A percentile compares a stretch with the other conserved stretches of the same genome.
These are phyloP conservation scores for Yarrowia sp. DNA, from an alignment of 805 yeast species.

Conservation along the genomic window DNA sequence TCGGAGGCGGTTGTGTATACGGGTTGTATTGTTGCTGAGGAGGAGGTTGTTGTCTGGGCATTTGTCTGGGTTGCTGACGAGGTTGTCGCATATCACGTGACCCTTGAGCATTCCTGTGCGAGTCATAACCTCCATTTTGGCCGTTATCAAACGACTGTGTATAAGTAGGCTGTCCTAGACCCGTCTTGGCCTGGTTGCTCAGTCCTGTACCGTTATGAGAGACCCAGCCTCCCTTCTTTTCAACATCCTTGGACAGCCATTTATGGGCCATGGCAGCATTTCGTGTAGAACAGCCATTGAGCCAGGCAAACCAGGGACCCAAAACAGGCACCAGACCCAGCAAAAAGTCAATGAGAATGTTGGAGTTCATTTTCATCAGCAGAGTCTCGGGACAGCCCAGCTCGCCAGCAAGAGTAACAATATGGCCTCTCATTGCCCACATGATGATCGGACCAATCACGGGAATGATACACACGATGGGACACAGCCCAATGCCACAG, in stretches of 20 bases:
- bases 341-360: conserved; percentile 69
- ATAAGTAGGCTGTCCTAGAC: not conserved
- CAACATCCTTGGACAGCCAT: conserved; percentile 17
- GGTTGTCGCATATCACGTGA: not conserved
- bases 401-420: conserved; percentile 60
- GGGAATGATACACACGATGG: conserved; percentile 69
- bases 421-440: conserved; percentile 73
- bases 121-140: not conserved
- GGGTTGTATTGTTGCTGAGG: conserved; percentile 6
- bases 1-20: not conserved
- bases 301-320: conserved; percentile 76
- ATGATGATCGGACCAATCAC: conserved; percentile 79
- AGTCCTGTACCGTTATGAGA: not conserved
- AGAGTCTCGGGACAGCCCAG: conserved; percentile 57
- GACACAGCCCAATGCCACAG: conserved; percentile 77
- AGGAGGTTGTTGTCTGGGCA: not conserved
- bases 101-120: not conserved
- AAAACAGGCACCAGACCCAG: conserved; percentile 77
- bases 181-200: conserved; percentile 1
- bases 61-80: not conserved
- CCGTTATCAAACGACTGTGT: not conserved
- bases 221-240: conserved; percentile 15
- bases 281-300: conserved; percentile 82
- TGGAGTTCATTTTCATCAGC: conserved; percentile 69
- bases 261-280: conserved; percentile 60